Conservation (phyloP, 768 basidiomycete genomes). For the Serpula lacrymans region DNA sequence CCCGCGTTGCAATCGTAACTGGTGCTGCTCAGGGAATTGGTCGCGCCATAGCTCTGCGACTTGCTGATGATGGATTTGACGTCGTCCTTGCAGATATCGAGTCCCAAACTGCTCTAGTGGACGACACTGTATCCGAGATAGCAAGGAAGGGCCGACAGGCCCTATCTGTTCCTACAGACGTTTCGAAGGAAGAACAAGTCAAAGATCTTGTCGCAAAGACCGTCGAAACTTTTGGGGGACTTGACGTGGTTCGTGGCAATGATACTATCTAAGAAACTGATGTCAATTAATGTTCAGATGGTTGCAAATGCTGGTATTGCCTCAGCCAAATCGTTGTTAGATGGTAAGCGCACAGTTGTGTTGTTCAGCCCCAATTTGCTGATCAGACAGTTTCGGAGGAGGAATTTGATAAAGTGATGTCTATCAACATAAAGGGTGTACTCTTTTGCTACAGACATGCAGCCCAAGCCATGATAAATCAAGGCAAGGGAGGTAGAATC, state of each 20-base stretch:
- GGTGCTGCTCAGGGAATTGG: conserved; percentile 6
- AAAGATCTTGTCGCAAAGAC: conserved; percentile 13
- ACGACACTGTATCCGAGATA: conserved; percentile 15
- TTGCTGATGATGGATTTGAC: conserved; percentile 4
- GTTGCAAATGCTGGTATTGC: conserved; percentile 44
- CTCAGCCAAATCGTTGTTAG: conserved; percentile 12
- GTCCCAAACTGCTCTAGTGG: too few species aligned
- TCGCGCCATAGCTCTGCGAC: conserved; percentile 1
- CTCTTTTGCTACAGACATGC: conserved; percentile 41
- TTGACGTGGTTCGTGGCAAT: conserved; percentile 24
- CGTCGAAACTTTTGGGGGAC: conserved; percentile 19
- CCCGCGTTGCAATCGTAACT: conserved; percentile 14
- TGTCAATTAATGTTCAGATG: too few species aligned
- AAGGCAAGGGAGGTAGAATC: conserved; percentile 36
- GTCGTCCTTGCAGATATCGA: too few species aligned
- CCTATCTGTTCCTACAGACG: conserved; percentile 13
- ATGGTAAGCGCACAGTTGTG: conserved; percentile 14
- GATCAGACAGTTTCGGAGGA: too few species aligned
- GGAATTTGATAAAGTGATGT: conserved; percentile 23
- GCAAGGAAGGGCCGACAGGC: conserved; percentile 11
- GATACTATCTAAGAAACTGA: too few species aligned
- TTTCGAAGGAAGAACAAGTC: conserved; percentile 18
- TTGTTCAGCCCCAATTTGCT: conserved; percentile 1
- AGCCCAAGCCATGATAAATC: conserved; percentile 35
- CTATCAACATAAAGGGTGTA: conserved; percentile 29